These are phyloP conservation scores for Wallacemonas sp. DNA, from an alignment of 208 protist species.

Conservation along the genomic window DNA sequence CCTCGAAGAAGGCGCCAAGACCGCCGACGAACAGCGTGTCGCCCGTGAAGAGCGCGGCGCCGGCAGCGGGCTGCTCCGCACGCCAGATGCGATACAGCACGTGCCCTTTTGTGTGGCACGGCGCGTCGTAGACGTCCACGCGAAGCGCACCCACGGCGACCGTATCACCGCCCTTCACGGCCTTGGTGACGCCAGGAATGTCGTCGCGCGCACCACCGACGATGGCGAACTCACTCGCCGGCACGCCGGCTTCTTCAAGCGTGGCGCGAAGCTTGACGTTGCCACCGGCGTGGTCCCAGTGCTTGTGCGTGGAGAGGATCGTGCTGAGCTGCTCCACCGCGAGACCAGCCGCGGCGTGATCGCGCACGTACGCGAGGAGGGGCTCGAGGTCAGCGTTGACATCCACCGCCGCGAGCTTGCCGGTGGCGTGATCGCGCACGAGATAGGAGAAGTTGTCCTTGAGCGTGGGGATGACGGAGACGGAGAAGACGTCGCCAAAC, in stretches of 20 bases:
- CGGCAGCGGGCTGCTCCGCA: constrained; percentile 34
- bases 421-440: constrained; percentile 70
- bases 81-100: constrained; percentile 66
- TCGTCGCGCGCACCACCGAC: constrained; percentile 76
- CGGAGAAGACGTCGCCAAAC: constrained; percentile 71
- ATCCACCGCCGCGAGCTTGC: constrained; percentile 80
- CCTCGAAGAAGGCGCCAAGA: constrained; percentile 94
- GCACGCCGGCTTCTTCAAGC: constrained; percentile 22
- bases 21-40: constrained; percentile 95
- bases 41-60: constrained; percentile 90
- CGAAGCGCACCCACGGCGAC: constrained; percentile 60
- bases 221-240: constrained; percentile 33
- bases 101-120: constrained; percentile 90
- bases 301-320: constrained; percentile 94
- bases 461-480: constrained; percentile 81
- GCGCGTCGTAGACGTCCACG: constrained; percentile 77
- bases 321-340: constrained; percentile 32
- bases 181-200: constrained; percentile 67
- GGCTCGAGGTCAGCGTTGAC: constrained; percentile 72
- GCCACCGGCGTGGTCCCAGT: constrained; percentile 92
- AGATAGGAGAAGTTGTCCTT: constrained; percentile 94
- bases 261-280: constrained; percentile 58
- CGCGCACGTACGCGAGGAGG: constrained; percentile 51
- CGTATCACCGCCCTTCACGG: constrained; percentile 59
- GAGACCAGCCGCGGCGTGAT: constrained; percentile 15